Evolutionary conservation across 1,139 yeast genomes (phyloP).

Genomic region (Debaryomyces udenii): DNA sequence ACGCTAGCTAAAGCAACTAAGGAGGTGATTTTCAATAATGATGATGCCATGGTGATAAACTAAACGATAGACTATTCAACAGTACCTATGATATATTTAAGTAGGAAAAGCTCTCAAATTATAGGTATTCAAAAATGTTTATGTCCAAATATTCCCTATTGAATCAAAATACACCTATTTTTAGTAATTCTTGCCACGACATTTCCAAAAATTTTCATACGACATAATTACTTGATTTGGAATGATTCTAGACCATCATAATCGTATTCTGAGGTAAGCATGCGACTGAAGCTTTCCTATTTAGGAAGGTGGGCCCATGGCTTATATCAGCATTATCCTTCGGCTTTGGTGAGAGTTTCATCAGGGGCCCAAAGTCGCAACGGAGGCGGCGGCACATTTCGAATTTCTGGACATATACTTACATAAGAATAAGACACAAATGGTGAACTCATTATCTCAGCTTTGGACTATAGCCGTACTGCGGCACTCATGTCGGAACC

Average conservation of each 20-base stretch:
- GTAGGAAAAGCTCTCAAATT: constrained; percentile 1
- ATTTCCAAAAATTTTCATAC: constrained; percentile 1
- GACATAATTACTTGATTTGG: constrained; percentile 2
- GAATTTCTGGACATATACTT: no score
- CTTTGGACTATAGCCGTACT: constrained; percentile 33
- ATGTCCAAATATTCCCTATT: constrained; percentile 9
- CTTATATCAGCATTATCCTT: no score
- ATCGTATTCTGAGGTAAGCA: no score
- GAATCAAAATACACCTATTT: constrained; percentile 8
- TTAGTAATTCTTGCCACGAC: constrained; percentile 6
- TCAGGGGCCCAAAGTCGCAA: no score
- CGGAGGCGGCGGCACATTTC: no score
- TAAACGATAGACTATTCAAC: constrained; percentile 12
- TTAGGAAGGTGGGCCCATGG: no score
- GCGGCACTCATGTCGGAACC: constrained; percentile 47
- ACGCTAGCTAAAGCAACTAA: constrained; percentile 55
- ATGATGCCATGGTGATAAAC: constrained; percentile 10
- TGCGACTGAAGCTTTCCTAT: no score
- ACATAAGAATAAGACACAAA: no score
- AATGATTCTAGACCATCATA: no score
- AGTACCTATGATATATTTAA: constrained; percentile 5
- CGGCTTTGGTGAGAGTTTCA: no score
- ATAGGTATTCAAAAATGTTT: constrained; percentile 4
- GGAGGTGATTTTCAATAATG: constrained; percentile 40
- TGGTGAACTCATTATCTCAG: no score